Conservation (phyloP, 768 basidiomycete genomes). For the Tremella fuciformis region DNA sequence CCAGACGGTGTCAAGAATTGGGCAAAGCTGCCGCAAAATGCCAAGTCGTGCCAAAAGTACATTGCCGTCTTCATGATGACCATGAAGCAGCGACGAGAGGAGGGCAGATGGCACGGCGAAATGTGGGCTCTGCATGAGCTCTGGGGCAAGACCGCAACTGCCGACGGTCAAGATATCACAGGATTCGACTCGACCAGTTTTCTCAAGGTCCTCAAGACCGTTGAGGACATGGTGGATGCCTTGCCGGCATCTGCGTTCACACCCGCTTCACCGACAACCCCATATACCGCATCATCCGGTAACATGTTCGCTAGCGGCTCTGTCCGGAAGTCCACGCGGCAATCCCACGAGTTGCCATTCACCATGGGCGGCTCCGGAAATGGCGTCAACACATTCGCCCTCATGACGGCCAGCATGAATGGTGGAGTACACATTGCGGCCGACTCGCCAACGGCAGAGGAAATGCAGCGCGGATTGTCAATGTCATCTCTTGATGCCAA, state of each 20-base stretch:
- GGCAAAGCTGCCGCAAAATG: slow-evolving; percentile 61
- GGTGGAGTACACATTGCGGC: slow-evolving; percentile 37
- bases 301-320: neutral
- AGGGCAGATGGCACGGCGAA: slow-evolving; percentile 67
- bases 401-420: slow-evolving; percentile 44
- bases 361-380: slow-evolving; percentile 38
- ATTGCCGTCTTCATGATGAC: slow-evolving; percentile 90
- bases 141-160: slow-evolving; percentile 63
- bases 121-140: slow-evolving; percentile 85
- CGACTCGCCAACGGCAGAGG: slow-evolving; percentile 18
- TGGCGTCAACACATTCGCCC: slow-evolving; percentile 34
- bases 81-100: slow-evolving; percentile 65
- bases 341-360: slow-evolving; percentile 43
- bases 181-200: slow-evolving; percentile 68
- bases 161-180: slow-evolving; percentile 64
- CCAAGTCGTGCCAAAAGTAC: slow-evolving; percentile 78
- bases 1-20: slow-evolving; percentile 45
- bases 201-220: slow-evolving; percentile 69
- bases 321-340: slow-evolving; percentile 13
- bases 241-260: slow-evolving; percentile 45
- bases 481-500: slow-evolving; percentile 34
- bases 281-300: slow-evolving; percentile 17
- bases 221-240: slow-evolving; percentile 51
- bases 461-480: slow-evolving; percentile 20
- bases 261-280: slow-evolving; percentile 48